Base-by-base conservation (phyloP, 2,329 filamentous ascomycete species). In the Phoma sp. region DNA sequence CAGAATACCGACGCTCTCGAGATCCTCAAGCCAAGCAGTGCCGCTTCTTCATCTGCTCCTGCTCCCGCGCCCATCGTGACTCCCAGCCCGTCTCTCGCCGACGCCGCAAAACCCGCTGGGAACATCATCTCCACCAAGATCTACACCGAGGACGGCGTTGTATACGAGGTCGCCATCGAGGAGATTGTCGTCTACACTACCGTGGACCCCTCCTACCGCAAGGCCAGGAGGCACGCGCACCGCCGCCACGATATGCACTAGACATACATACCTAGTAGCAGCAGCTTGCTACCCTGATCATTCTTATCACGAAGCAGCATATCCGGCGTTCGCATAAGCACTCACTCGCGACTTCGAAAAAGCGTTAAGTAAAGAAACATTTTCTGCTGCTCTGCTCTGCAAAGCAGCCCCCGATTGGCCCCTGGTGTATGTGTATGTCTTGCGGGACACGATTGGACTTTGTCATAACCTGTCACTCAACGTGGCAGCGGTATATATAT, bases 101-200 rank as follows among this genome's bases (percentile, higher is more conserved):
- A 59, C 18, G 55, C 38, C 10, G 46, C 47, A 4, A 18, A 34
- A 11, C 33, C 50, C 3, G 20, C 11, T 4, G 62, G 60, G 53
- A 60, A 53, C 48, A 68, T 74, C 59, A 57, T 78, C 59, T 65
- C 68, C 34, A 80, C 78, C 21, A 74, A 69, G 28, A 77, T 71
- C 38, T 77, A 75, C 64, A 80, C 78, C 47, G 72, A 71, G 59
- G 73, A 64, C 26, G 77, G 76, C 55, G 67, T 74, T 52, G 77
- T 80, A 37, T 74, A 79, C 63, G 77, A 80, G 62, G 66, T 80
- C 38, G 74, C 73, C 42, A 75, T 80, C 55, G 73, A 78, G 67
- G 71, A 81, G 63, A 69, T 76, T 30, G 68, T 75, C 15, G 65
- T 80, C 34, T 77, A 73, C 21, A 74, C 78, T 47, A 79, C 76